These are phyloP conservation scores for Pythium diclinum DNA, from an alignment of 352 stramenopile species.

Conservation along the genomic window DNA sequence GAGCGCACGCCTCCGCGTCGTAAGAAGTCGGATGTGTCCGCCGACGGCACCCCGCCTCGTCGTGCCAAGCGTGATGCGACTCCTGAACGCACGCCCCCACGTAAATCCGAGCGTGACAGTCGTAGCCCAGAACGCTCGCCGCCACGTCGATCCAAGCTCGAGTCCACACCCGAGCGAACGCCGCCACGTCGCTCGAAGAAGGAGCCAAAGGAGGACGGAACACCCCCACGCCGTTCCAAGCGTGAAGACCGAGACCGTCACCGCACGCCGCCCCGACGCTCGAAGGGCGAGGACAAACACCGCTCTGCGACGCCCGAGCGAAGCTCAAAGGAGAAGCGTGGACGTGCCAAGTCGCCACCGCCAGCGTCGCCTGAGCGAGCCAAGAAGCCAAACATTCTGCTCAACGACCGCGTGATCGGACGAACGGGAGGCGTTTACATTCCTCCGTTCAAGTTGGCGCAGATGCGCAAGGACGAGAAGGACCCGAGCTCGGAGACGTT, in stretches of 20 bases:
- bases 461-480: constrained; percentile 54
- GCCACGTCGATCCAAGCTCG: constrained; percentile 5
- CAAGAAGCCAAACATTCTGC: constrained; percentile 34
- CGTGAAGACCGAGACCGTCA: constrained; percentile 1
- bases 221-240: background rate
- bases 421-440: constrained; percentile 91
- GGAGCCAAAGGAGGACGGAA: background rate
- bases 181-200: background rate
- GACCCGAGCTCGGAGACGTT: constrained; percentile 68
- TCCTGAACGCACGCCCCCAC: constrained; percentile 1
- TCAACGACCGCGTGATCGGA: constrained; percentile 41
- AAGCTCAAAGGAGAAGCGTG: constrained; percentile 2
- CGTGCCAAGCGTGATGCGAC: background rate
- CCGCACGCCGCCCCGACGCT: constrained; percentile 11
- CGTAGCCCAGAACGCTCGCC: background rate
- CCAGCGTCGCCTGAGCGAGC: background rate
- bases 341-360: background rate
- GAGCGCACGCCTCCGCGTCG: constrained; percentile 14
- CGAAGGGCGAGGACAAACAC: constrained; percentile 11
- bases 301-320: constrained; percentile 11
- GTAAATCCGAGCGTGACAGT: background rate
- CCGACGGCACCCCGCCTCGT: background rate
- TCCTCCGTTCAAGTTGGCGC: constrained; percentile 90
- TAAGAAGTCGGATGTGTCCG: constrained; percentile 1
- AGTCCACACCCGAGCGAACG: constrained; percentile 7